Evolutionary conservation across 352 stramenopile genomes (phyloP).

Genomic region (Phytophthora megakarya): DNA sequence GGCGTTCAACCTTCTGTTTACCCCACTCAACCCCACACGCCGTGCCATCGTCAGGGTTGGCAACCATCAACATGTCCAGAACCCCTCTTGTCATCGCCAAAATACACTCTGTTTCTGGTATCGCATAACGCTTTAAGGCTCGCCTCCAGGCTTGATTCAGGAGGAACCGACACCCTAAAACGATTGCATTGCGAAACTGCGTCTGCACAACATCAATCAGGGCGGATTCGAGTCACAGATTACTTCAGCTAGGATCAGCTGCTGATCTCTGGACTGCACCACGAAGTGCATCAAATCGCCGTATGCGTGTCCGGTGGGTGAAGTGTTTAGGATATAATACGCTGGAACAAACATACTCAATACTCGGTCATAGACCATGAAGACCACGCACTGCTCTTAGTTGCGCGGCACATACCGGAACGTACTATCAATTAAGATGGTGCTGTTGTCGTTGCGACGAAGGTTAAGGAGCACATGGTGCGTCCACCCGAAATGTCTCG

Average conservation of each 20-base stretch:
- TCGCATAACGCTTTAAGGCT: too few relatives aligned
- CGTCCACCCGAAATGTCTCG: conserved; percentile 23
- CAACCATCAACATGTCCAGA: not conserved
- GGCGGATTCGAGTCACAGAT: not conserved
- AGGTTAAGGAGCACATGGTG: conserved; percentile 16
- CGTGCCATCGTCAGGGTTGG: not conserved
- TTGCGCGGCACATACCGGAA: conserved; percentile 17
- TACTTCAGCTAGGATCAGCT: not conserved
- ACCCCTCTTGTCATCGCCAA: too few relatives aligned
- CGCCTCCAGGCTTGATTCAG: too few relatives aligned
- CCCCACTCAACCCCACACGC: not conserved
- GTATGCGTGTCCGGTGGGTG: conserved; percentile 4
- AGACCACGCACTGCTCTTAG: conserved; percentile 15
- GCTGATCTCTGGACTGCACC: not conserved
- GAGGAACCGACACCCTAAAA: too few relatives aligned
- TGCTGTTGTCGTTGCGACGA: conserved; percentile 11
- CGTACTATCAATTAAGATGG: conserved; percentile 30
- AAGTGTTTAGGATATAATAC: conserved; percentile 21
- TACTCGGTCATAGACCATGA: conserved; percentile 22
- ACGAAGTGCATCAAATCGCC: conserved; percentile 24
- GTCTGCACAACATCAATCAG: too few relatives aligned
- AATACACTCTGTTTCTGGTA: too few relatives aligned
- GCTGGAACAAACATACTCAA: conserved; percentile 10
- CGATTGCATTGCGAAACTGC: too few relatives aligned
- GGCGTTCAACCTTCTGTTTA: not conserved